These are phyloP conservation scores for Berberis vulgaris DNA, from an alignment of 164 flowering plant genomes.

Conservation along the genomic window DNA sequence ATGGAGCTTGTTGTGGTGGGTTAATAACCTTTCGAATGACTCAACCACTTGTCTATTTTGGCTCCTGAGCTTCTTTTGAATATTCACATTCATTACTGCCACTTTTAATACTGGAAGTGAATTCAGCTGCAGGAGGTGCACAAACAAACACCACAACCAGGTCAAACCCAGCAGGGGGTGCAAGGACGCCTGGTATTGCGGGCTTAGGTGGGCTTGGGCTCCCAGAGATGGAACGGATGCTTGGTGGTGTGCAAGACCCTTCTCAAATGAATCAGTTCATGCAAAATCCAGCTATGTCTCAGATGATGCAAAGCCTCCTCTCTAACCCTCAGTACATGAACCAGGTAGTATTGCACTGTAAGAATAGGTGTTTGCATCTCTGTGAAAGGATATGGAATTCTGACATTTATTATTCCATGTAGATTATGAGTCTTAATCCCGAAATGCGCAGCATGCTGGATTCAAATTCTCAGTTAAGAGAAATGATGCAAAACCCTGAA, in stretches of 20 bases:
- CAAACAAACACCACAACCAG: constrained; percentile 54
- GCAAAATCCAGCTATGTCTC: constrained; percentile 86
- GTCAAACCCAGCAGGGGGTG: constrained; percentile 40
- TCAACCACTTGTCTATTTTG: no score
- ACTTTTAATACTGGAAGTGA: background rate
- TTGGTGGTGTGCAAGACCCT: constrained; percentile 52
- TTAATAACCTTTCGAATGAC: no score
- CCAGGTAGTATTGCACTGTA: constrained; percentile 25
- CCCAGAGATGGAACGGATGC: constrained; percentile 52
- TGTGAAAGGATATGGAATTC: background rate
- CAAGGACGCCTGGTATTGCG: constrained; percentile 43
- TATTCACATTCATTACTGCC: background rate
- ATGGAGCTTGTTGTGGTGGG: no score
- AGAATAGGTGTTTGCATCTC: background rate
- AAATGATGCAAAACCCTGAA: constrained; percentile 74
- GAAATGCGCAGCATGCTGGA: constrained; percentile 44
- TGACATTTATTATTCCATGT: constrained; percentile 5
- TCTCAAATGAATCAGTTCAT: constrained; percentile 51
- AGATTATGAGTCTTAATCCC: constrained; percentile 39
- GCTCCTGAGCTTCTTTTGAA: background rate
- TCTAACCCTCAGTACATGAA: constrained; percentile 62
- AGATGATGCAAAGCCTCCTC: constrained; percentile 68
- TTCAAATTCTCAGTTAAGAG: constrained; percentile 46
- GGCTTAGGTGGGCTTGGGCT: constrained; percentile 66
- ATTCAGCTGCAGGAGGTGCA: constrained; percentile 33